Conservation (phyloP, 2,329 filamentous ascomycete species). For the Fusarium subtropicale region DNA sequence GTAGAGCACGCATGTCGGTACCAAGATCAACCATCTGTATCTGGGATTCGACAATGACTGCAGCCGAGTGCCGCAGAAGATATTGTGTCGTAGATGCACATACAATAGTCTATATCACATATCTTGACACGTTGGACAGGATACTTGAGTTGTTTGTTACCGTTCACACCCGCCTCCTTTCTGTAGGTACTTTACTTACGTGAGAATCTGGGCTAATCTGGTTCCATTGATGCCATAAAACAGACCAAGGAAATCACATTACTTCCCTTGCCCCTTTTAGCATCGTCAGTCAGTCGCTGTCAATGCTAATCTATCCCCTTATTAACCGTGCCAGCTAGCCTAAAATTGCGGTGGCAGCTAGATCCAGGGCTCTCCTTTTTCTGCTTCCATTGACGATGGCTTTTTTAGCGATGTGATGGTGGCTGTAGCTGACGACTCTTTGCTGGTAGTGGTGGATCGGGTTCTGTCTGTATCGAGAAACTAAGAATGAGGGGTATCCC, state of each 20-base stretch:
- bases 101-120: background rate
- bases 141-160: conserved; percentile 2
- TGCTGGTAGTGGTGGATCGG: background rate
- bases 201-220: conserved; percentile 37
- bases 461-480: conserved; percentile 1
- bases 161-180: conserved; percentile 32
- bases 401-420: conserved; percentile 16
- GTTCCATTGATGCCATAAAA: conserved; percentile 4
- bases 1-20: background rate
- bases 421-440: conserved; percentile 23
- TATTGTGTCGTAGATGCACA: background rate
- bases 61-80: conserved; percentile 31
- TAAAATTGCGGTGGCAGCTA: conserved; percentile 46
- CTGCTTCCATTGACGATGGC: conserved; percentile 15
- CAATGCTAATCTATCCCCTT: background rate
- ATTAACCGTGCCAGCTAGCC: conserved; percentile 7
- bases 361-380: conserved; percentile 31
- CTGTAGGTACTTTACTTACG: conserved; percentile 25
- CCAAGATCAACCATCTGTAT: conserved; percentile 6
- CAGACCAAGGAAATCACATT: conserved; percentile 1
- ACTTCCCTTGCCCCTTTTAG: conserved; percentile 11
- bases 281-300: background rate
- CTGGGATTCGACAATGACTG: conserved; percentile 21
- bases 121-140: background rate
- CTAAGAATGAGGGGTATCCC: conserved; percentile 19